Conservation (phyloP, 2,329 filamentous ascomycete genomes). For the Lecanoromycetidae sp. region DNA sequence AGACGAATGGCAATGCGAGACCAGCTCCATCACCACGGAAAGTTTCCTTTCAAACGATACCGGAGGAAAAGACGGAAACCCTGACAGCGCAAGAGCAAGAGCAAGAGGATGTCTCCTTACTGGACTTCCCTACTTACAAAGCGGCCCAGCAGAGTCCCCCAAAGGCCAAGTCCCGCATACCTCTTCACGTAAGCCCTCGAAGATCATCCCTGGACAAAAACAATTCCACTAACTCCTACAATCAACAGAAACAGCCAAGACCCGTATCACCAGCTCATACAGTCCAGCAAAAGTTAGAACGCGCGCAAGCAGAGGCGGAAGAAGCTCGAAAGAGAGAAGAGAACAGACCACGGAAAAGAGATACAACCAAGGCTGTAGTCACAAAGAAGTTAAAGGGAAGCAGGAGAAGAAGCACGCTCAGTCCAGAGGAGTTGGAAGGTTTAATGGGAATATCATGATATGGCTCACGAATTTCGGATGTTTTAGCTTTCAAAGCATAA, state of each 20-base stretch:
- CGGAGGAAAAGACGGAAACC: conserved; percentile 17
- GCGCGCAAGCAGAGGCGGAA: conserved; percentile 32
- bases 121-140: conserved; percentile 11
- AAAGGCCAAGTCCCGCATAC: conserved; percentile 18
- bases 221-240: neutral
- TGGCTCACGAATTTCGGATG: neutral
- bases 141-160: conserved; percentile 1
- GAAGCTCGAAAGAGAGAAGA: conserved; percentile 26
- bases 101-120: conserved; percentile 16
- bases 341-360: conserved; percentile 27
- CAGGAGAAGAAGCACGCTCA: conserved; percentile 33
- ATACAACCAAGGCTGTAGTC: conserved; percentile 21
- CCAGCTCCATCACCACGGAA: conserved; percentile 26
- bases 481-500: neutral
- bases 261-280: conserved; percentile 22
- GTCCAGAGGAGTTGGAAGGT: conserved; percentile 33
- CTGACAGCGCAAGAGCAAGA: conserved; percentile 1
- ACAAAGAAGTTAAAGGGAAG: conserved; percentile 20
- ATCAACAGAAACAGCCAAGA: conserved; percentile 4
- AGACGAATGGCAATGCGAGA: conserved; percentile 28
- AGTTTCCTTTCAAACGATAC: conserved; percentile 27
- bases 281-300: conserved; percentile 33
- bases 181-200: conserved; percentile 23
- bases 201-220: too few relatives aligned
- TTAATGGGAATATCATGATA: conserved; percentile 22